Evolutionary conservation across 78 protist genomes (phyloP).

Genomic region (Dictyostelium citrinum): DNA sequence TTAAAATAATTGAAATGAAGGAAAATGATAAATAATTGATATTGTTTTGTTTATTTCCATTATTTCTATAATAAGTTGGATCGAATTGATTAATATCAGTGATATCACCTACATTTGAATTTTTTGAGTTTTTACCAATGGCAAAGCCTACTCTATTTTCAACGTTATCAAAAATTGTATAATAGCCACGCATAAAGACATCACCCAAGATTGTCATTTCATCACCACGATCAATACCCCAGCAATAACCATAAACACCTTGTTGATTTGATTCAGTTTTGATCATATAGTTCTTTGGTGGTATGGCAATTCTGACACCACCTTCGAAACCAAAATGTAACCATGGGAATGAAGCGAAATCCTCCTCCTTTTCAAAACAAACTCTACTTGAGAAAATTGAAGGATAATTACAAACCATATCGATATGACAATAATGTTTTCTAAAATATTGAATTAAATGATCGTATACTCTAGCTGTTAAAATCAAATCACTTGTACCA

Average conservation of each 20-base stretch:
- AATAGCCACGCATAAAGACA: conserved; percentile 72
- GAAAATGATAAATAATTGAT: neutral
- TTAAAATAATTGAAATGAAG: neutral
- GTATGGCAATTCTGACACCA: conserved; percentile 49
- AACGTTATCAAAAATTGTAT: conserved; percentile 54
- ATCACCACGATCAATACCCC: conserved; percentile 35
- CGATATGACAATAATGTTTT: conserved; percentile 31
- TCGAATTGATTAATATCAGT: neutral
- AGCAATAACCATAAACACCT: conserved; percentile 36
- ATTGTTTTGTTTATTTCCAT: neutral
- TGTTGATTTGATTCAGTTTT: conserved; percentile 10
- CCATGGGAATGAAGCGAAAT: conserved; percentile 14
- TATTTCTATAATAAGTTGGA: neutral
- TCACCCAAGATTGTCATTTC: conserved; percentile 58
- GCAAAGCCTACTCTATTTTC: conserved; percentile 61
- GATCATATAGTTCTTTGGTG: conserved; percentile 66
- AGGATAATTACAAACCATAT: conserved; percentile 19
- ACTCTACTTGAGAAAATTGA: neutral
- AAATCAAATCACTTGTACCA: conserved; percentile 37
- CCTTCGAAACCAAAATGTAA: conserved; percentile 31
- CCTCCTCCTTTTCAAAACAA: neutral
- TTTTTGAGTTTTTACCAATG: neutral
- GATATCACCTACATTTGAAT: conserved; percentile 9
- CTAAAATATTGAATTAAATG: neutral
- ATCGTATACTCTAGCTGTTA: conserved; percentile 25